Base-by-base conservation (phyloP, 2,329 filamentous ascomycete genomes). In the Penicillium psychrosexuale region DNA sequence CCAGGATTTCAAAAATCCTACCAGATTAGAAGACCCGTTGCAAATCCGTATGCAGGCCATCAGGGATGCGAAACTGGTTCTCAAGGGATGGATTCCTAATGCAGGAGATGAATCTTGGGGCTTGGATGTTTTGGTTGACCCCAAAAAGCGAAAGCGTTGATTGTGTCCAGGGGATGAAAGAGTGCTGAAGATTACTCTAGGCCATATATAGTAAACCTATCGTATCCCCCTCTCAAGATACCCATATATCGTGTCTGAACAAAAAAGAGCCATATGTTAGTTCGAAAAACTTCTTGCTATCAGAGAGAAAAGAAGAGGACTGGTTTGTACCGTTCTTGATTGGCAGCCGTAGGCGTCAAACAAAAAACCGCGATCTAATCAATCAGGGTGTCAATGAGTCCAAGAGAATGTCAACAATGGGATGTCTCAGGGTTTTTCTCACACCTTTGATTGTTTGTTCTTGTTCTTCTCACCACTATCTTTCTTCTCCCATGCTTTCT, bases 11-110 rank as follows among this genome's bases (percentile, higher is more conserved):
- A 76, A 76, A 51, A 53, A 54, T 28, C 40, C 52, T 7, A 31
- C 6, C 11, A 40, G 39, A 11, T 33, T 34, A 17, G 51, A 37
- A 13, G 53, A 47, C 27, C 59, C 58, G 3, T 55, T 62, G 19
- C 54, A 43, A 39, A 53, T 64, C 22, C 63, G 67, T n/a, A 61
- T 55, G 34, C 43, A 61, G 37, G 73, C 69, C 13, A 64, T 72
- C 27, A 52, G 44, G 27, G 70, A 72, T 44, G 66, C 71, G 3
- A 74, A 67, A 54, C 19, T 50, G 8, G 63, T 69, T 22, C 61
- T 76, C 13, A 64, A 62, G 34, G 71, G 70, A 12, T 76, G 74
- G 74, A 48, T 69, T 38, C 62, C 67, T 12, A 76, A 76, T 61
- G 19, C 55, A 2, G 71, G 72, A 3, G 74, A 76, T 60, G 73